These are phyloP conservation scores for Magnaporthiopsis rhizophila DNA, from an alignment of 2,329 filamentous ascomycete species.

Conservation along the genomic window DNA sequence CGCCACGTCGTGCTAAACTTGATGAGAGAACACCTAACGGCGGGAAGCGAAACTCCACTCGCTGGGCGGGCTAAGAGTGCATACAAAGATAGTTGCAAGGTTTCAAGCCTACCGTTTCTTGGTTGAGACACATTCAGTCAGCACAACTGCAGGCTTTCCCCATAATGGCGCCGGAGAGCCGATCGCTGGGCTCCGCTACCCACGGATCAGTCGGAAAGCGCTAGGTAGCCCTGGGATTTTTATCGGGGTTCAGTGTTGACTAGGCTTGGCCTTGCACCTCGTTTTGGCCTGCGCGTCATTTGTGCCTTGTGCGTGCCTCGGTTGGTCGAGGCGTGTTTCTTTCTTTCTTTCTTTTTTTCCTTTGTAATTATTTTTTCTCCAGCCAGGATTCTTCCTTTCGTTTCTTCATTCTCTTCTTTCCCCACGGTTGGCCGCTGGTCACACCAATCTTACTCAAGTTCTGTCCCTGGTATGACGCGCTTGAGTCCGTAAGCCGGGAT, in stretches of 20 bases:
- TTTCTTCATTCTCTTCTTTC: background rate
- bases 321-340: background rate
- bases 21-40: too few relatives aligned
- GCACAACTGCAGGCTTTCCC: background rate
- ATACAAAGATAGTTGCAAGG: background rate
- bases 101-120: background rate
- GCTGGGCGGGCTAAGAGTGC: too few relatives aligned
- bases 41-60: too few relatives aligned
- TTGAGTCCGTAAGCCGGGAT: background rate
- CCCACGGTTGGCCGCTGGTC: background rate
- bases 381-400: background rate
- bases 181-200: background rate
- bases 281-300: background rate
- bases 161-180: background rate
- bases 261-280: background rate
- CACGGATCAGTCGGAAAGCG: background rate
- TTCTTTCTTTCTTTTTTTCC: background rate
- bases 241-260: background rate
- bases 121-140: background rate
- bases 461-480: background rate
- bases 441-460: background rate
- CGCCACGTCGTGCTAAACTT: too few relatives aligned
- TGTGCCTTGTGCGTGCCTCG: background rate
- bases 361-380: background rate
- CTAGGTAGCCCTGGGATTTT: background rate